Base-by-base conservation (phyloP, 257 asterid genomes). In the Ophiorrhiza pumila region DNA sequence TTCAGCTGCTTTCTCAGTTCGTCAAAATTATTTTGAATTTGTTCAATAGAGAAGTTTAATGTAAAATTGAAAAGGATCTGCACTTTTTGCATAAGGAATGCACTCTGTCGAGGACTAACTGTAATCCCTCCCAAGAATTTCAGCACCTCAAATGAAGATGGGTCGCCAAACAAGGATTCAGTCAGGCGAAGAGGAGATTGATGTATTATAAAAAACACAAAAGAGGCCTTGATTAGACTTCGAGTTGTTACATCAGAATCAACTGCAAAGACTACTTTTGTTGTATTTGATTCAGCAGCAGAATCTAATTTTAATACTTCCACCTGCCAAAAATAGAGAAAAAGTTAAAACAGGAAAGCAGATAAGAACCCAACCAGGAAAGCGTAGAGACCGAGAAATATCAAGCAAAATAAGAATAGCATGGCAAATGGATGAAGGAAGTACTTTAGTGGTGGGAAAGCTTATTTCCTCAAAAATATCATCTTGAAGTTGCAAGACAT, bases 11-110 rank as follows among this genome's bases (percentile, higher is more conserved):
- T 81, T 32, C 81, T 74, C 67, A 94, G 87, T 76, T 84, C 88
- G n/a, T 83, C 85, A 45, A 94, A 94, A 80, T 91, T 85, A 67
- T 77, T 69, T 46, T 87, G 76, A 70, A 90, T 78, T 77, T 85
- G 81, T 80, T 94, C 93, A 31, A 94, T 83, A 62, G 97, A 91
- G 86, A 81, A 90, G 87, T 91, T 91, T 88, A 94, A 82, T 71
- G 99, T 94, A 77, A 94, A 94, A 88, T 90, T 90, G 96, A 94
- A 94, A 59, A 78, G 84, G 78, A 94, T 84, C 84, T 85, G 88
- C 81, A 86, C 90, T 34, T 76, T 81, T 80, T 90, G 98, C 88
- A 87, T 70, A 46, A 88, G 90, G 77, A 86, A 94, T 9, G 90
- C 99, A 72, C 84, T 94, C 82, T 94, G 99, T 27, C 71, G 86